A percentile compares a stretch with the other conserved stretches of the same genome.
Evolutionary conservation across 176 grass and related monocot species (phyloP).

Genomic region (Calamus simplicifolius): DNA sequence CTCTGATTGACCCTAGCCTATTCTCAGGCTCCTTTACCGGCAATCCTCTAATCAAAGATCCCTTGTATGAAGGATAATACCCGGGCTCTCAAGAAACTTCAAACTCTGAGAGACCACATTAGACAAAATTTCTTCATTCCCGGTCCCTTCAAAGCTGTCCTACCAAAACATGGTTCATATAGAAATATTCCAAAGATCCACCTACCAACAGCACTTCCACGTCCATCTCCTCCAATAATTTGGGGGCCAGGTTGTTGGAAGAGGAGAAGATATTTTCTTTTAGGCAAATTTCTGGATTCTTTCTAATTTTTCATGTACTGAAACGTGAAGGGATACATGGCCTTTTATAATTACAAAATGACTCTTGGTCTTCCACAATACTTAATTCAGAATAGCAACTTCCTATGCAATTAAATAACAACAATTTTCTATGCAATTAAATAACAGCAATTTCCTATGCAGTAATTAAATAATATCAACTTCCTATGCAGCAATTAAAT

Average conservation of each 20-base stretch:
- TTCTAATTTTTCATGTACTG: too few species aligned
- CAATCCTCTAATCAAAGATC: slow-evolving; percentile 83
- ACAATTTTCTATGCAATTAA: too few species aligned
- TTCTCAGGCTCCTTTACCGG: slow-evolving; percentile 88
- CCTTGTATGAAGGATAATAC: slow-evolving; percentile 54
- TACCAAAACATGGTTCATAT: slow-evolving; percentile 74
- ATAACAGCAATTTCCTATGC: too few species aligned
- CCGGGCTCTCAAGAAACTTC: slow-evolving; percentile 63
- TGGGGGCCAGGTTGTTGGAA: slow-evolving; percentile 87
- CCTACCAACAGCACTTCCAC: slow-evolving; percentile 95
- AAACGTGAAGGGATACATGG: too few species aligned
- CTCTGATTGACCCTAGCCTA: slow-evolving; percentile 52
- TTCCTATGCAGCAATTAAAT: too few species aligned
- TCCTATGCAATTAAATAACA: too few species aligned
- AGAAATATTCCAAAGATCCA: slow-evolving; percentile 96
- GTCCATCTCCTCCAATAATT: slow-evolving; percentile 96
- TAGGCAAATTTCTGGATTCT: too few species aligned
- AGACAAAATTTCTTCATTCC: slow-evolving; percentile 69
- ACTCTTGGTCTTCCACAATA: too few species aligned
- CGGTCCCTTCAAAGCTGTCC: slow-evolving; percentile 70
- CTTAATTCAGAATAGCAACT: too few species aligned
- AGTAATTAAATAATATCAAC: too few species aligned
- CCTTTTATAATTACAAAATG: too few species aligned
- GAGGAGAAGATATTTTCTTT: too few species aligned
- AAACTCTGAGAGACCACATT: slow-evolving; percentile 76